Conservation (phyloP, 1,284 basidiomycete genomes). For the Lentinula novae-zelandiae region DNA sequence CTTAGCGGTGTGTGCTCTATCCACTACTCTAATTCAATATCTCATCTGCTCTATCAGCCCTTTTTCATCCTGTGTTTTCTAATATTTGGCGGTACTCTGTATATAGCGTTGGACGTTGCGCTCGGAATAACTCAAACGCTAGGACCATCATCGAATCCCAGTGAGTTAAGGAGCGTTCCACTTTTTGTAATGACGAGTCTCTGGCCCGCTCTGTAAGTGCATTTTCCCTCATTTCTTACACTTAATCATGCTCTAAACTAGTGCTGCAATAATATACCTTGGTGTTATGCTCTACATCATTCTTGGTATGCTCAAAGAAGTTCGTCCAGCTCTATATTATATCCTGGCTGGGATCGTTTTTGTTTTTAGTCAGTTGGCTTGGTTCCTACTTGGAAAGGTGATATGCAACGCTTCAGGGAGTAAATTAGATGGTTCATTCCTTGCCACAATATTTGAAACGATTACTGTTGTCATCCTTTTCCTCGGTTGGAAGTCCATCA, state of each 20-base stretch:
- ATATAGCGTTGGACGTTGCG: constrained; percentile 76
- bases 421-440: constrained; percentile 78
- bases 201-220: constrained; percentile 74
- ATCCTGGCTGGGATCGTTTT: constrained; percentile 64
- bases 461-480: constrained; percentile 67
- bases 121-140: constrained; percentile 60
- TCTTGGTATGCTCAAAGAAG: constrained; percentile 64
- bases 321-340: constrained; percentile 70
- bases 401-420: constrained; percentile 67
- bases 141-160: constrained; percentile 54
- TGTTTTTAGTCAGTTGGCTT: constrained; percentile 70
- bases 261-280: constrained; percentile 66
- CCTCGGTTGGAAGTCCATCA: constrained; percentile 79
- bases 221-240: not conserved
- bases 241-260: constrained; percentile 22
- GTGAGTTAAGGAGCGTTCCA: constrained; percentile 56
- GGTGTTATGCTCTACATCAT: constrained; percentile 75
- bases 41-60: constrained; percentile 40
- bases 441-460: constrained; percentile 76
- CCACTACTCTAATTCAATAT: constrained; percentile 17
- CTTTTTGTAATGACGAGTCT: constrained; percentile 79
- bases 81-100: constrained; percentile 69
- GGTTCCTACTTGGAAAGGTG: constrained; percentile 72
- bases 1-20: constrained; percentile 49
- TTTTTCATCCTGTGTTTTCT: constrained; percentile 54